Evolutionary conservation across 768 basidiomycete genomes (phyloP).

Genomic region (Leccinum arenicola): DNA sequence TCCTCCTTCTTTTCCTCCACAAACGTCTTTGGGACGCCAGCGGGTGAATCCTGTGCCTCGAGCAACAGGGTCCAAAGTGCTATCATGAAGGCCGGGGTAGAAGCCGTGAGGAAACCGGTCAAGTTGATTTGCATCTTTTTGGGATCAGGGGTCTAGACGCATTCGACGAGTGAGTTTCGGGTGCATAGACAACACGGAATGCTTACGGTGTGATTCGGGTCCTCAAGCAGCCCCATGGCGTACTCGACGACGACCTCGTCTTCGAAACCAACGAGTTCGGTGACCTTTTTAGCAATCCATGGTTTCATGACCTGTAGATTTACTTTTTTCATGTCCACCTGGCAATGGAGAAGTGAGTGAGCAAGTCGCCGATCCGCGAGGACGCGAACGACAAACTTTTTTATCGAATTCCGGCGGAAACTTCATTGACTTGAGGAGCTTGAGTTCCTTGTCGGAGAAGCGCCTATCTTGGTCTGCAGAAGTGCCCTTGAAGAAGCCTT

Average conservation of each 20-base stretch:
- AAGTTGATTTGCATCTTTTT: conserved; percentile 95
- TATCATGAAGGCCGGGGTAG: conserved; percentile 84
- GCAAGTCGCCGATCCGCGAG: not conserved
- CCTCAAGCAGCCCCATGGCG: conserved; percentile 91
- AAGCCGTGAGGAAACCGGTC: conserved; percentile 87
- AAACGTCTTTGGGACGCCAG: conserved; percentile 87
- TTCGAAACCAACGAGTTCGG: conserved; percentile 88
- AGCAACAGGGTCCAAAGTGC: conserved; percentile 89
- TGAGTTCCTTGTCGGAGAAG: conserved; percentile 93
- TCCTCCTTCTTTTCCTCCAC: conserved; percentile 92
- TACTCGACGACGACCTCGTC: conserved; percentile 98
- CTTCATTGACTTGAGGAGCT: conserved; percentile 84
- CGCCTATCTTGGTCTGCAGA: conserved; percentile 89
- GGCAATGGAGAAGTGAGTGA: not conserved
- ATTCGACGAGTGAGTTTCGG: not conserved
- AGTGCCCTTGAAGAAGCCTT: conserved; percentile 88
- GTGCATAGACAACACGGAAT: not conserved
- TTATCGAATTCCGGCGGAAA: conserved; percentile 88
- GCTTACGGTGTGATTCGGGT: conserved; percentile 76
- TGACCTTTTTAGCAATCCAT: conserved; percentile 93
- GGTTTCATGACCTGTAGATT: conserved; percentile 89
- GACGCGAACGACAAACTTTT: conserved; percentile 50
- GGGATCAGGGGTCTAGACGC: conserved; percentile 76
- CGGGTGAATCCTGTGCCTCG: conserved; percentile 85
- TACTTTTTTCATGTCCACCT: conserved; percentile 96